Base-by-base conservation (phyloP, 1,284 basidiomycete species). In the Tilletia caries region DNA sequence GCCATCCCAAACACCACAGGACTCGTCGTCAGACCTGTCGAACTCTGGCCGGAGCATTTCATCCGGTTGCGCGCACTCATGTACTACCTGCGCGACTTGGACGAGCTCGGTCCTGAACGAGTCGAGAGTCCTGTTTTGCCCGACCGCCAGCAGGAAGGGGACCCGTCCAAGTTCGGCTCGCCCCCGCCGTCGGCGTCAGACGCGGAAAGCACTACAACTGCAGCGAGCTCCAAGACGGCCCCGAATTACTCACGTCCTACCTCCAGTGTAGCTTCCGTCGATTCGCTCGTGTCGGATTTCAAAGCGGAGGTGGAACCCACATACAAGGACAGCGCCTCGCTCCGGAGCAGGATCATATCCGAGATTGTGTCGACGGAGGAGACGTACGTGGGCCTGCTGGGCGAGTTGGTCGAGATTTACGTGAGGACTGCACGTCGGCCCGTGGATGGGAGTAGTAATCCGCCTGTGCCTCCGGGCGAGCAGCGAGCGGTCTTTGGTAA, bases 331-430 rank as follows among this genome's bases (percentile, higher is more conserved):
- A 80, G 85, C 66, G 75, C 83, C 2, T 68, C 69, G 25, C 75
- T 79, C 67, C 76, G 84, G 4, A 73, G 76, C 62, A 73, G 73
- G 2, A 79, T 85, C 37, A 72, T 85, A 46, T 68, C 73, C n/a
- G 84, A 85, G 77, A 84, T 70, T 75, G 80, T 76, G 79, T 92
- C 91, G 78, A 98, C 95, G 54, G 95, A 99, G 84, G 88, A 92
- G 73, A 95, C 95, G 0, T 99, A 98, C 83, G 92, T 97, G 69
- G 91, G 91, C 76, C 92, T 92, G 15, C 85, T 99, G 27, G 89
- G 91, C 81, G 95, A 97, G 84, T 88, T 99, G 32, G 89, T 95
- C 66, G 91, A 95, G 70, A 96, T 98, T 72, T 99, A 98, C 82
- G 91, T 98, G 84, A 90, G 89, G 77, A 93, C 93, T 44, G 91